Base-by-base conservation (phyloP, 129 eudicot species). In the Flaveria robusta region DNA sequence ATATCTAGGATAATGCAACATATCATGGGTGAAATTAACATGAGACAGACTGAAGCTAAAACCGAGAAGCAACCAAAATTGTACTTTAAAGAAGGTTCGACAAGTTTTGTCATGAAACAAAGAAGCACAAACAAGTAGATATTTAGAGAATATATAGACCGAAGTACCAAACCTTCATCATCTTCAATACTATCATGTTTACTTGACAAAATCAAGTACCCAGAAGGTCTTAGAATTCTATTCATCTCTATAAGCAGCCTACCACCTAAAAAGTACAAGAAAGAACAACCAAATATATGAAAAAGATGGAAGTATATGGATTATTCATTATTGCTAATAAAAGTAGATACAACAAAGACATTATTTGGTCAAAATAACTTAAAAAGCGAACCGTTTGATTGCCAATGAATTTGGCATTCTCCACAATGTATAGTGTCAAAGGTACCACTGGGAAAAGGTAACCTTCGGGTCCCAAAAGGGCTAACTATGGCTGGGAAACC, bases 371-470 rank as follows among this genome's bases (percentile, higher is more conserved):
- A 49, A 70, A 79, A 26, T 31, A 47, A 62, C 22, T 18, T 55
- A 1, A 56, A 7, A 45, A 71, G 77, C 87, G 3, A 64, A 94
- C 99, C 99, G 75, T 85, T 84, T 74, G 94, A 83, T 84, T 91
- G 97, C 99, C 99, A 94, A 54, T 81, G 79, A 72, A 91, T 76
- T 76, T 79, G 83, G 80, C 99, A 94, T 79, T 88, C 99, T 64
- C 92, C 93, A 66, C 99, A 94, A 74, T 94, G 99, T 65, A 94
- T 89, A 0, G 85, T 88, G 83, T 94, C 99, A 86, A 94, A 94
- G 75, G 89, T 92, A 55, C 93, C 93, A 85, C 99, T 91, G 18
- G 99, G 93, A 74, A 94, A 91, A 14, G 99, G 96, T 70, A 94
- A 92, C 81, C 96, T 89, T 47, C 88, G 85, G 41, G 84, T 76